Conservation (phyloP, 495 filamentous ascomycete species). For the Mycothermus thermophilus region DNA sequence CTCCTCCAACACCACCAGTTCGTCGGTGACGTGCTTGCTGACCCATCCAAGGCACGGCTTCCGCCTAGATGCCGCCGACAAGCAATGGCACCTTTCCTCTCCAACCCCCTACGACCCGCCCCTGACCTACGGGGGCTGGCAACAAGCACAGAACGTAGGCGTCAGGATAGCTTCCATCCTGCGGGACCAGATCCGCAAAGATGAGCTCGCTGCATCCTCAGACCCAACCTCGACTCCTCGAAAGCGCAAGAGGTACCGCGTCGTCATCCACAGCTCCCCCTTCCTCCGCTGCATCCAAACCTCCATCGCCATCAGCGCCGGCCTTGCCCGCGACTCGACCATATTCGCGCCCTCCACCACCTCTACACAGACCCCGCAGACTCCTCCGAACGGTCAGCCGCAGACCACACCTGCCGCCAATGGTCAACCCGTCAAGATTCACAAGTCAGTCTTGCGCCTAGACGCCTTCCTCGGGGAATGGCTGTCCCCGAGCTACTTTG, state of each 20-base stretch:
- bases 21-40: too few relatives aligned
- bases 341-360: constrained; percentile 17
- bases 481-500: constrained; percentile 85
- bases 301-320: constrained; percentile 75
- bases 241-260: constrained; percentile 49
- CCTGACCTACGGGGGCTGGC: constrained; percentile 88
- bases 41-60: constrained; percentile 59
- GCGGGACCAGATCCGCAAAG: constrained; percentile 29
- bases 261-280: constrained; percentile 83
- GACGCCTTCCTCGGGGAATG: constrained; percentile 94
- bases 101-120: constrained; percentile 92
- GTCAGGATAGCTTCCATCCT: constrained; percentile 65
- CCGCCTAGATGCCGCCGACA: constrained; percentile 83
- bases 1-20: too few relatives aligned
- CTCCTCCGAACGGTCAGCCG: not conserved
- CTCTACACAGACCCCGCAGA: not conserved
- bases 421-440: constrained; percentile 11
- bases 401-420: not conserved
- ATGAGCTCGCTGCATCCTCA: constrained; percentile 18
- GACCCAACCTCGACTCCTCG: constrained; percentile 5
- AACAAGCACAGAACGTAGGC: constrained; percentile 66
- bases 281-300: constrained; percentile 91
- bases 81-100: constrained; percentile 89
- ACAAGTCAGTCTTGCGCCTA: constrained; percentile 55
- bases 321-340: constrained; percentile 54